These are phyloP conservation scores for Myxozyma sirexii DNA, from an alignment of 805 yeast species.

Conservation along the genomic window DNA sequence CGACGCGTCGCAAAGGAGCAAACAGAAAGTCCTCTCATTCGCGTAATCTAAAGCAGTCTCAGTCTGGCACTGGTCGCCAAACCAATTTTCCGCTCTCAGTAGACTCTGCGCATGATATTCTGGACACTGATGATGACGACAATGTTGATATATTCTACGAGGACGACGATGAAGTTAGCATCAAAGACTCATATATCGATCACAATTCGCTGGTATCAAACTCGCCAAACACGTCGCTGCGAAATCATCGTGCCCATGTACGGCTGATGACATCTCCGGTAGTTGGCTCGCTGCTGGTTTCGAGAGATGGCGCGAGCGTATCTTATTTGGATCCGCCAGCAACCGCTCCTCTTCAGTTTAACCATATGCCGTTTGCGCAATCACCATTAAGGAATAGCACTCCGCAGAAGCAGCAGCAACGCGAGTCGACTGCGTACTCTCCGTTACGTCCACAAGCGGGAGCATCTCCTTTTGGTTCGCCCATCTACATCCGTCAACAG, in stretches of 20 bases:
- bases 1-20: conserved; percentile 1
- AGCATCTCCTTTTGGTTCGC: conserved; percentile 27
- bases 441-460: conserved; percentile 17
- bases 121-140: conserved; percentile 22
- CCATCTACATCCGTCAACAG: conserved; percentile 21
- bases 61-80: background rate
- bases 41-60: background rate
- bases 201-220: conserved; percentile 6
- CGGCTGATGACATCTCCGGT: conserved; percentile 37
- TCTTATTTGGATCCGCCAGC: background rate
- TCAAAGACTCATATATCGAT: background rate
- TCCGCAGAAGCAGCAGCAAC: conserved; percentile 5
- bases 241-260: conserved; percentile 38
- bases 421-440: conserved; percentile 5
- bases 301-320: conserved; percentile 8
- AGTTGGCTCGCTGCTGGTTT: background rate
- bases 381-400: conserved; percentile 10
- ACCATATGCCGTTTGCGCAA: background rate
- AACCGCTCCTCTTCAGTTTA: conserved; percentile 1
- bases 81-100: conserved; percentile 13
- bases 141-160: conserved; percentile 1
- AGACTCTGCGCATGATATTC: conserved; percentile 4
- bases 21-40: background rate
- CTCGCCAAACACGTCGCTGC: conserved; percentile 38
- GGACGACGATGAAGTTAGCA: conserved; percentile 6